Percentiles rank a stretch among this genome's conserved stretches.
These are phyloP conservation scores for Cyanophora paradoxa DNA, from an alignment of 78 protist species.

Conservation along the genomic window DNA sequence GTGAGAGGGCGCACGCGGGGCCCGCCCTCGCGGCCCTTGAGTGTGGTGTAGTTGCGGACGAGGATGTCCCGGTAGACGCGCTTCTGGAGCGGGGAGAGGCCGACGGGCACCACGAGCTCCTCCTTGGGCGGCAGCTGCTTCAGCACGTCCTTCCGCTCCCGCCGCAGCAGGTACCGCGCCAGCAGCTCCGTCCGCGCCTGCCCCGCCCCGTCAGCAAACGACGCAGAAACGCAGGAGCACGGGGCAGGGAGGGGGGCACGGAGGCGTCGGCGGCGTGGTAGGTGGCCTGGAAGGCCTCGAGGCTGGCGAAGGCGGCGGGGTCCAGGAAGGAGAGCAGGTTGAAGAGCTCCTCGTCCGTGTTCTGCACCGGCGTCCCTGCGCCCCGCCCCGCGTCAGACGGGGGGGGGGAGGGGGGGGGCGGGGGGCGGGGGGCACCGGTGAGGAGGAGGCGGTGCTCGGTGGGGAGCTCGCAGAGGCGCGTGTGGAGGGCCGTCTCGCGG, in stretches of 20 bases:
- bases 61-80: not conserved
- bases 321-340: constrained; percentile 13
- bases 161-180: not conserved
- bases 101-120: not conserved
- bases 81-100: constrained; percentile 8
- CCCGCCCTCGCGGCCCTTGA: too few species aligned
- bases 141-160: not conserved
- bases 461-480: not conserved
- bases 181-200: not conserved
- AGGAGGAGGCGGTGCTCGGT: not conserved
- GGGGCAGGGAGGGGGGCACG: too few species aligned
- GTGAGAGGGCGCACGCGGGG: constrained; percentile 14
- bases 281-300: not conserved
- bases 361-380: constrained; percentile 83
- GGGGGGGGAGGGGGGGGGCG: too few species aligned
- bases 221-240: too few species aligned
- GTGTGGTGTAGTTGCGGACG: not conserved
- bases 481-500: not conserved
- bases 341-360: constrained; percentile 59
- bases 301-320: not conserved
- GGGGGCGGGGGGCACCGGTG: too few species aligned
- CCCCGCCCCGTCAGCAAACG: not conserved
- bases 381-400: too few species aligned
- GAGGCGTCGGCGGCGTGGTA: not conserved
- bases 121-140: not conserved